These are phyloP conservation scores for Monosiga brevicollis DNA, from an alignment of 78 protist genomes.

Conservation along the genomic window DNA sequence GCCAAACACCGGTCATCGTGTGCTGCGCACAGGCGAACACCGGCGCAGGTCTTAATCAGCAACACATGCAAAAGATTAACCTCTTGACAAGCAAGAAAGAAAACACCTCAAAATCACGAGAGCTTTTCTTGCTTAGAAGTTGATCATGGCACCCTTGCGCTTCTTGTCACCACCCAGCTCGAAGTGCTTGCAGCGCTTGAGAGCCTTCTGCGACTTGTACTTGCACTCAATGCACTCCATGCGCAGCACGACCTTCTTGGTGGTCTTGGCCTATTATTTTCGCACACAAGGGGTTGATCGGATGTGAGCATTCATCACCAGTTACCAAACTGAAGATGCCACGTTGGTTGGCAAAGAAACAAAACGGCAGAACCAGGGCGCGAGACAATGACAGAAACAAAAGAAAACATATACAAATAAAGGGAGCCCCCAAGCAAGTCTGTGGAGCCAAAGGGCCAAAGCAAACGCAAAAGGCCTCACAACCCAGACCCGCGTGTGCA, in stretches of 20 bases:
- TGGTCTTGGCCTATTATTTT: constrained; percentile 82
- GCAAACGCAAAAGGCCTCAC: no score
- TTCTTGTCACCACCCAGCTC: constrained; percentile 78
- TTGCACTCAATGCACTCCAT: constrained; percentile 90
- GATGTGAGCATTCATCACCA: background rate
- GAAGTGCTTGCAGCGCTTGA: constrained; percentile 96
- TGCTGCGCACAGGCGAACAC: no score
- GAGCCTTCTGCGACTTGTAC: constrained; percentile 43
- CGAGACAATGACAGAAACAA: background rate
- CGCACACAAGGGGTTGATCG: background rate
- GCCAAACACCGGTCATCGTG: no score
- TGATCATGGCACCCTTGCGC: constrained; percentile 33
- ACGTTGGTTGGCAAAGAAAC: background rate
- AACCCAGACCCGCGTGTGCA: no score
- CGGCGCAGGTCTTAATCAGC: no score
- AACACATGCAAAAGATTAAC: no score
- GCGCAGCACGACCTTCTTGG: constrained; percentile 95
- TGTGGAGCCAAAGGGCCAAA: no score
- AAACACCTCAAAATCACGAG: no score
- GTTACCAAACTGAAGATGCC: no score
- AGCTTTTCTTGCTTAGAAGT: background rate
- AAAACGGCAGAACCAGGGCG: background rate
- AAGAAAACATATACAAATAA: background rate
- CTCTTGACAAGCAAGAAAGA: no score
- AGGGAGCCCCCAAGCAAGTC: no score